phyloP scores from a whole-genome alignment of 805 yeast species.

The Kodamaea hsintzibuensis region DNA sequence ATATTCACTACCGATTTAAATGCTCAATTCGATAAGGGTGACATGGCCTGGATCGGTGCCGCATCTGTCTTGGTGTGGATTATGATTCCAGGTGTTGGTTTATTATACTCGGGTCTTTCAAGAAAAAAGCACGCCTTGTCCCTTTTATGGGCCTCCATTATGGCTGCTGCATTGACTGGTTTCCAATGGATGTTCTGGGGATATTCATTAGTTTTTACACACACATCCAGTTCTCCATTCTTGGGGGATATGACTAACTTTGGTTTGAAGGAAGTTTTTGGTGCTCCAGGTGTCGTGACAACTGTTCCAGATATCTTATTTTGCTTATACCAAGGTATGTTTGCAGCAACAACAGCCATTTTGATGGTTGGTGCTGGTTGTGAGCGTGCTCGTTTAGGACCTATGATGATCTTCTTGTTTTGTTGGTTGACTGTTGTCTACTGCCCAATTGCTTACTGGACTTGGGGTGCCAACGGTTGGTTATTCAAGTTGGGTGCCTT shows the following conservation, averaged over 20 bases:
- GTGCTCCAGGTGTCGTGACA: constrained; percentile 67
- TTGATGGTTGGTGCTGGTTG: constrained; percentile 97
- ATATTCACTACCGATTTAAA: constrained; percentile 72
- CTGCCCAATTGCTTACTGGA: constrained; percentile 96
- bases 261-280: constrained; percentile 77
- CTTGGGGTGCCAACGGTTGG: constrained; percentile 97
- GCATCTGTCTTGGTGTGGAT: constrained; percentile 87
- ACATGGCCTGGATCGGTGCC: constrained; percentile 83
- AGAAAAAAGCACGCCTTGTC: constrained; percentile 96
- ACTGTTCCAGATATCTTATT: constrained; percentile 88
- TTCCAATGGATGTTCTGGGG: constrained; percentile 99
- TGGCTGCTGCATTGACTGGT: constrained; percentile 77
- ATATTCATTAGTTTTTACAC: constrained; percentile 83
- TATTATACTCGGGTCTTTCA: constrained; percentile 88
- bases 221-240: constrained; percentile 59
- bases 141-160: constrained; percentile 88
- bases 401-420: constrained; percentile 93
- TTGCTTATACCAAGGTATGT: constrained; percentile 94
- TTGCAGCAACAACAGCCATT: constrained; percentile 89
- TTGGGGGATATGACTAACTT: constrained; percentile 83
- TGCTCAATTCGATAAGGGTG: constrained; percentile 65
- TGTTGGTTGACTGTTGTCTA: constrained; percentile 94
- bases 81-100: constrained; percentile 96
- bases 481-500: constrained; percentile 75
- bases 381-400: constrained; percentile 94